Conservation (phyloP, 2,329 filamentous ascomycete species). For the Cladosporium sp. region DNA sequence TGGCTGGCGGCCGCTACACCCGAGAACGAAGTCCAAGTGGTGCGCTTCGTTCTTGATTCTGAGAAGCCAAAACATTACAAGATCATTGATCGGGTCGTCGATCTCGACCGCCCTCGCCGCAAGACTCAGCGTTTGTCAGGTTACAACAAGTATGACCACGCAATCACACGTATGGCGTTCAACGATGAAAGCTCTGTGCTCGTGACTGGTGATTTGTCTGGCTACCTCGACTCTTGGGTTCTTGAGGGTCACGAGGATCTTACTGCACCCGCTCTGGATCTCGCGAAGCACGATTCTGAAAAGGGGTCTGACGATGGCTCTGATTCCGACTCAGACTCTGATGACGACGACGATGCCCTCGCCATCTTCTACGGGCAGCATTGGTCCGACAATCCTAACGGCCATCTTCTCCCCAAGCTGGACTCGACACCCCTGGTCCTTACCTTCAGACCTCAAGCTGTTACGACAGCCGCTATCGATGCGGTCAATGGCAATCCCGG, state of each 20-base stretch:
- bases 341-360: conserved; percentile 46
- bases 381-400: conserved; percentile 70
- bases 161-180: conserved; percentile 68
- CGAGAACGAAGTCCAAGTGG: conserved; percentile 41
- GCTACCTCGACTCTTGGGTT: conserved; percentile 82
- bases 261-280: conserved; percentile 37
- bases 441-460: conserved; percentile 37
- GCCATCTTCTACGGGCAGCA: conserved; percentile 53
- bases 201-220: conserved; percentile 72
- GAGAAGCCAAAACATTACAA: conserved; percentile 32
- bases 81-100: conserved; percentile 33
- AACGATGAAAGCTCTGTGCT: conserved; percentile 74
- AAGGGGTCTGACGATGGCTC: conserved; percentile 20
- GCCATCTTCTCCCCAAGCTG: conserved; percentile 39
- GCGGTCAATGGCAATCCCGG: conserved; percentile 42
- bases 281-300: conserved; percentile 23
- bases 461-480: conserved; percentile 3
- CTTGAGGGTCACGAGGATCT: conserved; percentile 53
- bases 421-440: conserved; percentile 41
- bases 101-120: conserved; percentile 33
- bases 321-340: conserved; percentile 28
- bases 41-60: conserved; percentile 41
- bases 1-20: conserved; percentile 57
- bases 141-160: conserved; percentile 67
- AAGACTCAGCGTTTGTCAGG: conserved; percentile 26